Evolutionary conservation across 768 basidiomycete genomes (phyloP).

Genomic region (Tulasnella sp.): DNA sequence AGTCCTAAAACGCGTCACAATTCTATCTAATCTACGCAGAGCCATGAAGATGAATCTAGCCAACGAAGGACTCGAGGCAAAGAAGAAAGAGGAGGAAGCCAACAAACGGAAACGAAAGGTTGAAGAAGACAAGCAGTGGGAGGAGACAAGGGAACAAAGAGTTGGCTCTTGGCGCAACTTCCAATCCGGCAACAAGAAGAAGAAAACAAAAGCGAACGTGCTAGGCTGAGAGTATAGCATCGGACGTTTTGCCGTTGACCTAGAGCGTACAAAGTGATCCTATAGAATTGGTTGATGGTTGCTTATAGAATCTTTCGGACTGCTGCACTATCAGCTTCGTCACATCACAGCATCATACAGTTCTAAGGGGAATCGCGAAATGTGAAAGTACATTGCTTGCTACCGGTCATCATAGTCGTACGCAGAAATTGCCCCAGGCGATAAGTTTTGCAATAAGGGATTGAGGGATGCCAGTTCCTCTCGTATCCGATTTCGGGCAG

Average conservation of each 20-base stretch:
- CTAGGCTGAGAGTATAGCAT: conserved; percentile 41
- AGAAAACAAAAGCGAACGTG: conserved; percentile 56
- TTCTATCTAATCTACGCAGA: conserved; percentile 31
- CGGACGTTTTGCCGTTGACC: too few species aligned
- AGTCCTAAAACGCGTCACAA: too few species aligned
- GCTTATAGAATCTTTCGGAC: too few species aligned
- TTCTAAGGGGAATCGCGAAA: too few species aligned
- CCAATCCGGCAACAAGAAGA: conserved; percentile 45
- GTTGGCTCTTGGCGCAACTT: conserved; percentile 80
- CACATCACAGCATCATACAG: too few species aligned
- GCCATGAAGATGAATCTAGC: conserved; percentile 85
- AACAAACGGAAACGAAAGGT: conserved; percentile 68
- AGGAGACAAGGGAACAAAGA: conserved; percentile 70
- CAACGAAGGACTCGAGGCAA: conserved; percentile 86
- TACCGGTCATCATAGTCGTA: conserved; percentile 17
- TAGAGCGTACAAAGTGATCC: too few species aligned
- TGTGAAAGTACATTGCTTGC: too few species aligned
- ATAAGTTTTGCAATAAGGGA: conserved; percentile 56
- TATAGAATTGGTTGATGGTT: too few species aligned
- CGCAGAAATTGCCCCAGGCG: conserved; percentile 15
- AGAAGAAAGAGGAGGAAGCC: conserved; percentile 82
- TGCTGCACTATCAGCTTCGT: too few species aligned
- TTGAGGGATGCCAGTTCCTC: conserved; percentile 76
- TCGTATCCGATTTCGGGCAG: conserved; percentile 69
- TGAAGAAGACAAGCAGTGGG: conserved; percentile 82